These are phyloP conservation scores for Podospora pseudoanserina DNA, from an alignment of 495 filamentous ascomycete species.

Conservation along the genomic window DNA sequence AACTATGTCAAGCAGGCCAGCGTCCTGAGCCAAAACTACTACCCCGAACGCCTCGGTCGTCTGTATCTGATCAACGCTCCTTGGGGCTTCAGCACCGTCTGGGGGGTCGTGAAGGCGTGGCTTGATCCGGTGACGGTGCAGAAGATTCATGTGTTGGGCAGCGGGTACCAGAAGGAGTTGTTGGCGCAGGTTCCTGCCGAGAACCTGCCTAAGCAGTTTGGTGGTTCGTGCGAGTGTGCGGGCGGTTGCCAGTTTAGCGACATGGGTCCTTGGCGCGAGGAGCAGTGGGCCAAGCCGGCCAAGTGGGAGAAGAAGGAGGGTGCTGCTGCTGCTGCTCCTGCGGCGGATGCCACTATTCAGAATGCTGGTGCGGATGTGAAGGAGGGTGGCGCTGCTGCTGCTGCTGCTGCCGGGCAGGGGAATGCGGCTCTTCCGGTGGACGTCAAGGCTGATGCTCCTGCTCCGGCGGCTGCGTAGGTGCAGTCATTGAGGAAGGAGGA, in stretches of 20 bases:
- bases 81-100: slow-evolving; percentile 84
- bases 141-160: slow-evolving; percentile 91
- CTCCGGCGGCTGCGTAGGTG: slow-evolving; percentile 33
- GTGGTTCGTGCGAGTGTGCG: slow-evolving; percentile 74
- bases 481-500: background rate
- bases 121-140: slow-evolving; percentile 92
- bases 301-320: slow-evolving; percentile 58
- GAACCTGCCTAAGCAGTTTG: slow-evolving; percentile 85
- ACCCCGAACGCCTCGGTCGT: slow-evolving; percentile 84
- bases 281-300: slow-evolving; percentile 64
- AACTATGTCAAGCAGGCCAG: slow-evolving; percentile 65
- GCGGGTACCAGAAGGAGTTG: slow-evolving; percentile 76
- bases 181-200: slow-evolving; percentile 80
- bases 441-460: slow-evolving; percentile 30
- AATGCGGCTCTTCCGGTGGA: slow-evolving; percentile 9
- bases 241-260: slow-evolving; percentile 88
- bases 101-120: slow-evolving; percentile 82
- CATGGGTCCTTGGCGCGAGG: slow-evolving; percentile 85
- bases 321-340: background rate
- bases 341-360: slow-evolving; percentile 16
- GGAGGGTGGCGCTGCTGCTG: slow-evolving; percentile 19
- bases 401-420: slow-evolving; percentile 13
- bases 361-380: slow-evolving; percentile 27
- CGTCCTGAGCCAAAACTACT: slow-evolving; percentile 86
- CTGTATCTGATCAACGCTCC: slow-evolving; percentile 97